Conservation (phyloP, 306 rosid species). For the Sicyos baderoa region DNA sequence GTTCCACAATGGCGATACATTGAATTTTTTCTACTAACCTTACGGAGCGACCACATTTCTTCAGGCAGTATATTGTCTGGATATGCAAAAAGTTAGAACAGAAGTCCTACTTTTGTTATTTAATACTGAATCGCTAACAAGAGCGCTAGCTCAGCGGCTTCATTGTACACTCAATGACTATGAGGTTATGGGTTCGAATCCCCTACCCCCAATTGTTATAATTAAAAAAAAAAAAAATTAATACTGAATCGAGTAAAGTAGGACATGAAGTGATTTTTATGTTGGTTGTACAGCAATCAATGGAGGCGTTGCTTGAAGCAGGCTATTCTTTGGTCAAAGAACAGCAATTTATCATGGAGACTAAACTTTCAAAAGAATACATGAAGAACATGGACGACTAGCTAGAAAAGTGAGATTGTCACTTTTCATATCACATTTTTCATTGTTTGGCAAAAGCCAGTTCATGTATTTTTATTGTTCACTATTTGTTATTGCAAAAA, state of each 20-base stretch:
- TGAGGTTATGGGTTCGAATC: too few relatives aligned
- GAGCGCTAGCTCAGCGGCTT: too few relatives aligned
- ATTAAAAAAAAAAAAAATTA: too few relatives aligned
- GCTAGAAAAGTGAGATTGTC: slow-evolving; percentile 11
- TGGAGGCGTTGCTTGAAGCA: slow-evolving; percentile 76
- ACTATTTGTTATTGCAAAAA: not conserved
- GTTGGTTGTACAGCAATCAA: slow-evolving; percentile 62
- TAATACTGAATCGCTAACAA: not conserved
- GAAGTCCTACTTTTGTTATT: slow-evolving; percentile 1
- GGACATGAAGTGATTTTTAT: slow-evolving; percentile 20
- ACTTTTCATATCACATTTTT: slow-evolving; percentile 9
- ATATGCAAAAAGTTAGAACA: not conserved
- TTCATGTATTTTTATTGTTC: not conserved
- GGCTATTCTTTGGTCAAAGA: slow-evolving; percentile 70
- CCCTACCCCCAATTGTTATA: too few relatives aligned
- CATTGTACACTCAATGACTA: too few relatives aligned
- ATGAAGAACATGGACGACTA: slow-evolving; percentile 80
- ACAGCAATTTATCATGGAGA: slow-evolving; percentile 78
- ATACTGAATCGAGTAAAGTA: not conserved
- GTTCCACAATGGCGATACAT: not conserved
- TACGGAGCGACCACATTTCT: not conserved
- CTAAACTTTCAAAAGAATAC: slow-evolving; percentile 88
- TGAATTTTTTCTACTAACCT: not conserved
- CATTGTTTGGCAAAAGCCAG: not conserved
- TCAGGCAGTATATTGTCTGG: not conserved